Conservation (phyloP, 176 grass and related monocot genomes). For the Triticum aestivum region IWGSC_CS_RefSeq_v2.1 NC_057800.1:492540765-492541264, state of each 20-base stretch:
- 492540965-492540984: not conserved
- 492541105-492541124: slow-evolving; percentile 8
- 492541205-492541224: too few relatives aligned
- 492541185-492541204: too few relatives aligned
- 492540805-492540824: slow-evolving; percentile 98
- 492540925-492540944: slow-evolving; percentile 15
- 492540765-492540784: not conserved
- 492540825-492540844: slow-evolving; percentile 99
- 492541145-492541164: not conserved
- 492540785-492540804: slow-evolving; percentile 95
- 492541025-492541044: not conserved
- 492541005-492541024: not conserved
- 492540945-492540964: slow-evolving; percentile 23
- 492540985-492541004: not conserved
- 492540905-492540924: slow-evolving; percentile 18
- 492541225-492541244: too few relatives aligned
- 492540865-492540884: slow-evolving; percentile 11
- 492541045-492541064: not conserved
- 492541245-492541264: too few relatives aligned
- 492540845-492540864: slow-evolving; percentile 84
- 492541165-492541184: too few relatives aligned
- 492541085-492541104: not conserved
- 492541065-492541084: not conserved
- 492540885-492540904: not conserved
- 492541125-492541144: not conserved